A percentile compares a stretch with the other conserved stretches of the same genome.
Conservation (phyloP, 805 yeast genomes). For the Jamesozyma gamospora region DNA sequence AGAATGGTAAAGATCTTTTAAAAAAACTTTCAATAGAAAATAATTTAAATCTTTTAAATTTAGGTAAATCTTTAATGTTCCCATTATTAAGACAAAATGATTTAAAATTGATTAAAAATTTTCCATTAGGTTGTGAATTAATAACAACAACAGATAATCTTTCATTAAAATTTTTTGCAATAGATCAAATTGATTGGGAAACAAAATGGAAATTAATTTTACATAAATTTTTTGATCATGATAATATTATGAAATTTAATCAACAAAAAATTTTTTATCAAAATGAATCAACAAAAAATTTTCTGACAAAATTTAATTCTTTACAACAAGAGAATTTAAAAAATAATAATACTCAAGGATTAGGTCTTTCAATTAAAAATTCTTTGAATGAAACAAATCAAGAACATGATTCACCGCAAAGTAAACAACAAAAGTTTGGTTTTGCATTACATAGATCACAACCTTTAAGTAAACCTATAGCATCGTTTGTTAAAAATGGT, state of each 20-base stretch:
- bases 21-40: constrained; percentile 6
- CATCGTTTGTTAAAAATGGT: constrained; percentile 6
- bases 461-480: constrained; percentile 2
- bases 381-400: too few relatives aligned
- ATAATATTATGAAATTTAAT: not conserved
- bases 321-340: not conserved
- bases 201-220: constrained; percentile 18
- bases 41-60: constrained; percentile 6
- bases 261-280: not conserved
- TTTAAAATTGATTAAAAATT: constrained; percentile 7
- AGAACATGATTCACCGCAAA: too few relatives aligned
- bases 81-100: constrained; percentile 18
- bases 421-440: not conserved
- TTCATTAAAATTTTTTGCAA: constrained; percentile 10
- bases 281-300: not conserved
- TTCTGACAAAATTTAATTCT: not conserved
- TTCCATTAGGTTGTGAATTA: constrained; percentile 8
- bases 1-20: constrained; percentile 5
- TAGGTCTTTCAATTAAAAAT: not conserved
- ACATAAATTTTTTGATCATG: constrained; percentile 10
- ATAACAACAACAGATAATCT: constrained; percentile 14
- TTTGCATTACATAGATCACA: constrained; percentile 2
- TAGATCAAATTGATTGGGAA: constrained; percentile 19
- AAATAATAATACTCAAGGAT: not conserved
- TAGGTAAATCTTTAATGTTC: constrained; percentile 22